Percentiles rank a stretch among this genome's conserved stretches.
phyloP scores from a whole-genome alignment of 805 yeast genomes.

The Ogataea polymorpha region DNA sequence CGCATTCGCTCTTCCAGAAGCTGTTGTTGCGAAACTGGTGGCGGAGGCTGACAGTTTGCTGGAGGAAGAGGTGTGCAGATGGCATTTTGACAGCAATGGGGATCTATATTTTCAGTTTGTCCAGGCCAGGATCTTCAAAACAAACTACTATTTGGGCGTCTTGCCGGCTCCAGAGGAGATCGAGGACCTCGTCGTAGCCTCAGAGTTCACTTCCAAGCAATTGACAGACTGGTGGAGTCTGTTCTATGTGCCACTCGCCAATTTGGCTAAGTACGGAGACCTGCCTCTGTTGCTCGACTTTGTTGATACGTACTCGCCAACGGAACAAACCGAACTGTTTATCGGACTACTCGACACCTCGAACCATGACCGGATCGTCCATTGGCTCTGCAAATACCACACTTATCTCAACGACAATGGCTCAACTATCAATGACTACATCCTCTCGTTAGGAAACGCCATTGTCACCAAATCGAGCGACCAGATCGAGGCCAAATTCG shows the following conservation, averaged over 20 bases:
- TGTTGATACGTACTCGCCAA: constrained; percentile 11
- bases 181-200: constrained; percentile 2
- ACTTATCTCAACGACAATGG: neutral
- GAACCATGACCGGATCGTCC: neutral
- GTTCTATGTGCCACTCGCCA: constrained; percentile 23
- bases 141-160: constrained; percentile 18
- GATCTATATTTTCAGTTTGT: constrained; percentile 18
- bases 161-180: neutral
- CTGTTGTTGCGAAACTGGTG: neutral
- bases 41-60: neutral
- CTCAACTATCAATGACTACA: constrained; percentile 18
- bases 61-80: neutral
- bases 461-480: neutral
- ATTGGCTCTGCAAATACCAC: neutral
- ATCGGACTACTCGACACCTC: constrained; percentile 11
- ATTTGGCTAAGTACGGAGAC: constrained; percentile 8
- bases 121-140: constrained; percentile 19
- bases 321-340: constrained; percentile 22
- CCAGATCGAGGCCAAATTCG: neutral
- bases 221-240: constrained; percentile 23
- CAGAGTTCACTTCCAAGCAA: neutral
- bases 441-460: constrained; percentile 15
- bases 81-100: constrained; percentile 5
- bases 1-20: neutral
- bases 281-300: constrained; percentile 23